A percentile compares a stretch with the other conserved stretches of the same genome.
These are phyloP conservation scores for Aureobasidium subglaciale DNA, from an alignment of 2,329 filamentous ascomycete species.

Conservation along the genomic window DNA sequence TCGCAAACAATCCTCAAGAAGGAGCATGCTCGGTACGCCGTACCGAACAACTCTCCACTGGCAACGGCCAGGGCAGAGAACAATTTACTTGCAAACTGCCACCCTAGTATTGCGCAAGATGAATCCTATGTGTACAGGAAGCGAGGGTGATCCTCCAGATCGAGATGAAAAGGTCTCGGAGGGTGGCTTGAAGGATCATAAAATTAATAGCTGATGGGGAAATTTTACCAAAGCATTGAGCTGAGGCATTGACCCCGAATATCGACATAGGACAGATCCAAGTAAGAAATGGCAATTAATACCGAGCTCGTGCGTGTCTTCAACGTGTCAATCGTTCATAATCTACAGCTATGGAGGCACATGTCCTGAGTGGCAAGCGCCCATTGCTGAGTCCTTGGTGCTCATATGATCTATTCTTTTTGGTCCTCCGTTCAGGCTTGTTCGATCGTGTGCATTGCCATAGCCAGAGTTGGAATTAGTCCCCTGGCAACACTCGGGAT, in stretches of 20 bases:
- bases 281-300: not conserved
- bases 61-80: constrained; percentile 3
- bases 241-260: not conserved
- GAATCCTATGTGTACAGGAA: not conserved
- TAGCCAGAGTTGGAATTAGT: not conserved
- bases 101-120: not conserved
- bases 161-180: not conserved
- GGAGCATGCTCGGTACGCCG: constrained; percentile 7
- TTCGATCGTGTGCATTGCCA: not conserved
- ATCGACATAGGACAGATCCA: not conserved
- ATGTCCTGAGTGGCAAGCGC: no score
- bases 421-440: not conserved
- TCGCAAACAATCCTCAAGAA: not conserved
- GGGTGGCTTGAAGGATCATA: constrained; percentile 6
- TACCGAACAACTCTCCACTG: not conserved
- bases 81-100: not conserved
- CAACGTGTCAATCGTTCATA: not conserved
- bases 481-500: not conserved
- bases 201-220: not conserved
- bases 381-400: no score
- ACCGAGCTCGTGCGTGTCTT: not conserved
- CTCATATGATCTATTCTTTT: no score
- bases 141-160: not conserved
- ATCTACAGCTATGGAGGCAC: not conserved
- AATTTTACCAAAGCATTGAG: not conserved